phyloP scores from a whole-genome alignment of 208 protist genomes.

The Vickermania ingenoplastis region DNA sequence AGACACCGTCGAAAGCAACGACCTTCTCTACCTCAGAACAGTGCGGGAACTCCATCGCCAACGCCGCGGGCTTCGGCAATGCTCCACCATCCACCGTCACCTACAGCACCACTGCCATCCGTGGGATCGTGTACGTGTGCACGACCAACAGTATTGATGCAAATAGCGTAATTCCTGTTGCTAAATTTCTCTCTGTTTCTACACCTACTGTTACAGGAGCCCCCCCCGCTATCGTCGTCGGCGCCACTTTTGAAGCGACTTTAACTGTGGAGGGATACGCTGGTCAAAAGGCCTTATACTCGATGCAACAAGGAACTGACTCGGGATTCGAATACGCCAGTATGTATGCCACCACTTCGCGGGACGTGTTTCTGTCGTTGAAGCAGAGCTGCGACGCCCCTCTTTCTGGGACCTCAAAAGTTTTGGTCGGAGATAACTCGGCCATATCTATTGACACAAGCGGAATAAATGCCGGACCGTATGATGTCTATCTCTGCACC shows the following conservation, averaged over 20 bases:
- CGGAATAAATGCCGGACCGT: background rate
- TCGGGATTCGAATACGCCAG: slow-evolving; percentile 14
- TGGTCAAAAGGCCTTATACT: slow-evolving; percentile 31
- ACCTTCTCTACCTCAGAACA: slow-evolving; percentile 24
- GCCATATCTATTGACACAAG: slow-evolving; percentile 1
- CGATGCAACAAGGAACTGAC: slow-evolving; percentile 35
- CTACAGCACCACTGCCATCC: slow-evolving; percentile 18
- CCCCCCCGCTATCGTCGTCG: slow-evolving; percentile 29
- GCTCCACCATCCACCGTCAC: slow-evolving; percentile 7
- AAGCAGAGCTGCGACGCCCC: slow-evolving; percentile 12
- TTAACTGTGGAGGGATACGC: slow-evolving; percentile 13
- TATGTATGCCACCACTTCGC: slow-evolving; percentile 22
- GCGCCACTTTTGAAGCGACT: slow-evolving; percentile 27
- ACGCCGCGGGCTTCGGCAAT: slow-evolving; percentile 7
- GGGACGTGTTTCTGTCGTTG: slow-evolving; percentile 41
- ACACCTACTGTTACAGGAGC: slow-evolving; percentile 21
- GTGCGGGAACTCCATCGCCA: slow-evolving; percentile 16
- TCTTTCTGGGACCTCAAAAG: background rate
- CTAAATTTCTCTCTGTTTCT: slow-evolving; percentile 36
- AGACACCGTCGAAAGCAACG: slow-evolving; percentile 25
- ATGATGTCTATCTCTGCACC: slow-evolving; percentile 13
- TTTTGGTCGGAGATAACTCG: background rate
- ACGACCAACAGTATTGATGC: slow-evolving; percentile 13
- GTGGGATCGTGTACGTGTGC: slow-evolving; percentile 42
- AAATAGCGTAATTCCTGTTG: slow-evolving; percentile 13